Base-by-base conservation (phyloP, 148 eudicot genomes). In the Cornus florida region DNA sequence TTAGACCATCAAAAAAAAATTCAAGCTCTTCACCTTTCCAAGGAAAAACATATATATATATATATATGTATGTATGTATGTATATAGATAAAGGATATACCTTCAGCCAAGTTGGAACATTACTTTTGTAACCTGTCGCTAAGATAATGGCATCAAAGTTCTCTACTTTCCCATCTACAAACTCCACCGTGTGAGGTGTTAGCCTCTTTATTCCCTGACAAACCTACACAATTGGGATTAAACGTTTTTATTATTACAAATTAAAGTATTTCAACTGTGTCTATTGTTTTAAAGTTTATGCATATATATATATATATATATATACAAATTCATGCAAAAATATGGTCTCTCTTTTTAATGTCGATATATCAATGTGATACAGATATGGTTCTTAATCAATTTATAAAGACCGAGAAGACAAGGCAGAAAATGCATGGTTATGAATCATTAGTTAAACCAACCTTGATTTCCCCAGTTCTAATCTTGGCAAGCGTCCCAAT, bases 121-220 rank as follows among this genome's bases (percentile, higher is more conserved):
- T 92, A 83, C 93, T 92, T 88, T 84, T 90, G 82, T 83, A 92
- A 46, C 97, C 97, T 0, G 97, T 92, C 7, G 97, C 97, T 39
- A 87, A 87, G 67, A 90, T 88, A 57, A 92, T 86, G 20, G 87
- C 90, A 82, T 92, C 92, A 75, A 90, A 88, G 20, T 83, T 81
- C 57, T 90, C 93, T 10, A 10, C 56, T 81, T 79, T 86, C 35
- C 88, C 93, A 75, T 92, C 92, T 19, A 84, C 84, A 75, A 92
- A 88, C 80, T 88, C 90, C 60, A 78, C 90, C 10, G 86, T 82
- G 59, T 86, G 68, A 69, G 65, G 73, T 38, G 72, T 77, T 33
- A 92, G 77, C 79, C 82, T 87, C 86, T 86, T 88, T 71, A 92
- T 80, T n/a, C 83, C 90, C 0, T 88, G 89, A 68, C 74, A 83